Evolutionary conservation across 1,284 basidiomycete species (phyloP).

Genomic region (Hymenochaete sp.): DNA sequence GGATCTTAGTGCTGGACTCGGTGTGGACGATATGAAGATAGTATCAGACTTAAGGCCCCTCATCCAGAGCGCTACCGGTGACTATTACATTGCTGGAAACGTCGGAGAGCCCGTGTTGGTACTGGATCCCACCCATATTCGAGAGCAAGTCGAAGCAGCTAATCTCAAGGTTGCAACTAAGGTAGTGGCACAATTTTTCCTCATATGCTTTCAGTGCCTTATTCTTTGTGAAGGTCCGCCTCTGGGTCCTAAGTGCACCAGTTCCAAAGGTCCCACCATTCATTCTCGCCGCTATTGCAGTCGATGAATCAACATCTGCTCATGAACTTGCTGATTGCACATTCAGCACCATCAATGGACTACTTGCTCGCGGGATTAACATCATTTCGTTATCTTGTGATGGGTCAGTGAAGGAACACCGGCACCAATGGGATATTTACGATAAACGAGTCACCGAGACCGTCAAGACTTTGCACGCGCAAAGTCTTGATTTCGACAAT

Average conservation of each 20-base stretch:
- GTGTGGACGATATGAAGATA: slow-evolving; percentile 29
- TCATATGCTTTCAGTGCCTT: neutral
- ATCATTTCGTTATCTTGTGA: slow-evolving; percentile 26
- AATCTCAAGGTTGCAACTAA: slow-evolving; percentile 16
- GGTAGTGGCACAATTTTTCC: slow-evolving; percentile 1
- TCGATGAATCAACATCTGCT: slow-evolving; percentile 3
- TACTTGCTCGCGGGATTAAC: slow-evolving; percentile 19
- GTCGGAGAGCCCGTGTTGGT: slow-evolving; percentile 20
- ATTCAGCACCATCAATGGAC: slow-evolving; percentile 19
- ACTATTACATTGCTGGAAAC: slow-evolving; percentile 24
- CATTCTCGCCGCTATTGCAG: slow-evolving; percentile 21
- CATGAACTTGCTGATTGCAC: neutral
- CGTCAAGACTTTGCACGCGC: neutral
- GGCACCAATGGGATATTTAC: slow-evolving; percentile 4
- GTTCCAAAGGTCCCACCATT: slow-evolving; percentile 21
- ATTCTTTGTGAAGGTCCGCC: slow-evolving; percentile 16
- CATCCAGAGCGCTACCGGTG: slow-evolving; percentile 19
- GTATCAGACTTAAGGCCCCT: slow-evolving; percentile 20
- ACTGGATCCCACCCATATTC: slow-evolving; percentile 17
- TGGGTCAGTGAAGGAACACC: slow-evolving; percentile 27
- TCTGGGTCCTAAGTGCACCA: slow-evolving; percentile 19
- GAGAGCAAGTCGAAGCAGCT: slow-evolving; percentile 13
- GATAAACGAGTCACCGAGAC: slow-evolving; percentile 15
- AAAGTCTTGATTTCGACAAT: slow-evolving; percentile 9
- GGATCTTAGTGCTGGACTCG: slow-evolving; percentile 22